phyloP scores from a whole-genome alignment of 2,329 filamentous ascomycete species.

The Didymella pomorum region DNA sequence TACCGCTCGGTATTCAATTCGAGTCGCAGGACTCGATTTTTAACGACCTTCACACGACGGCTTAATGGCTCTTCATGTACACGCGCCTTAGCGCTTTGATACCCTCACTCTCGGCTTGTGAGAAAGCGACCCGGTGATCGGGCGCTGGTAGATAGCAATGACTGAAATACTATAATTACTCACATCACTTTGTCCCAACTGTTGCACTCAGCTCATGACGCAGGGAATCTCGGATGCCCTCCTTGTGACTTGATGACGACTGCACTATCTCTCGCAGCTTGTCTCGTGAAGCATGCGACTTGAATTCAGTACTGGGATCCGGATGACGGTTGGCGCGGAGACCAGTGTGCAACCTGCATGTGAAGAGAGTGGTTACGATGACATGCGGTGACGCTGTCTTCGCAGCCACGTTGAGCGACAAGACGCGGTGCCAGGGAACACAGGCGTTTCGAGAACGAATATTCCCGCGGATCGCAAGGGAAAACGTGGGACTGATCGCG shows the following conservation, averaged over 20 bases:
- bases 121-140: constrained; percentile 24
- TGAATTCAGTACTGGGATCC: not conserved
- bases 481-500: not conserved
- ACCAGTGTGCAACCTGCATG: not conserved
- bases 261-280: no score
- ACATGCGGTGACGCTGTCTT: constrained; percentile 5
- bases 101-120: constrained; percentile 36
- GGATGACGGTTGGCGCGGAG: constrained; percentile 1
- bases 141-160: constrained; percentile 35
- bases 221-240: no score
- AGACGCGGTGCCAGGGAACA: constrained; percentile 12
- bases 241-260: no score
- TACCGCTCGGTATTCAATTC: constrained; percentile 23
- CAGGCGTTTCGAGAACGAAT: constrained; percentile 13
- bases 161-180: constrained; percentile 31
- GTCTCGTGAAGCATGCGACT: not conserved
- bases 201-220: not conserved
- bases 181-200: not conserved
- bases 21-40: constrained; percentile 25
- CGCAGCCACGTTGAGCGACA: constrained; percentile 11
- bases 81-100: constrained; percentile 41
- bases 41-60: constrained; percentile 28
- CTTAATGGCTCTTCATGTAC: constrained; percentile 36
- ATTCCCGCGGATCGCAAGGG: no score
- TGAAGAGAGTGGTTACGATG: not conserved